These are phyloP conservation scores for Alternaria sp. DNA, from an alignment of 2,329 filamentous ascomycete species.

Conservation along the genomic window DNA sequence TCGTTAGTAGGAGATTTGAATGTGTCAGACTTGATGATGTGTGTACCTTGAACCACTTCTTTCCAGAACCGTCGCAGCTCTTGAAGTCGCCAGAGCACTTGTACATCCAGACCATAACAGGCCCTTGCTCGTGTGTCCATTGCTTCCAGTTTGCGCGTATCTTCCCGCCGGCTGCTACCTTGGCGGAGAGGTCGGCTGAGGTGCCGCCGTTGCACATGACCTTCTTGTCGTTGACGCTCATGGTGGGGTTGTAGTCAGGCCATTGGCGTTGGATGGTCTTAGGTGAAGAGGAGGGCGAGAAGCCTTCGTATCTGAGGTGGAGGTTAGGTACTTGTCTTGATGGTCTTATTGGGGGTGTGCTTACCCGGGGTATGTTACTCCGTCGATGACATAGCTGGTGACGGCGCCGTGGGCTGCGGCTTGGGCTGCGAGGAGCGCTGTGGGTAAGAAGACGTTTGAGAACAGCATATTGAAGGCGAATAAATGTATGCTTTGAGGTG, in stretches of 20 bases:
- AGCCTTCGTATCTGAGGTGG: slow-evolving; percentile 59
- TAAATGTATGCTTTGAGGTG: slow-evolving; percentile 1
- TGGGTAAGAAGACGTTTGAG: slow-evolving; percentile 43
- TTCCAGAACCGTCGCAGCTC: slow-evolving; percentile 59
- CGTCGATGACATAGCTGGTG: slow-evolving; percentile 45
- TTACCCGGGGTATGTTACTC: slow-evolving; percentile 41
- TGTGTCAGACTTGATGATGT: slow-evolving; percentile 31
- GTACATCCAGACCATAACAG: slow-evolving; percentile 63
- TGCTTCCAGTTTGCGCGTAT: slow-evolving; percentile 62
- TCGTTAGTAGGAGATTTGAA: background rate
- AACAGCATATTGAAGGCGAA: slow-evolving; percentile 44
- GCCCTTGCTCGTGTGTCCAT: slow-evolving; percentile 65
- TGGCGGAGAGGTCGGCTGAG: slow-evolving; percentile 51
- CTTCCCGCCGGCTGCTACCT: slow-evolving; percentile 57
- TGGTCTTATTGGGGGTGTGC: too few relatives aligned
- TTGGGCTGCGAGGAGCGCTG: slow-evolving; percentile 37
- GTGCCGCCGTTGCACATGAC: slow-evolving; percentile 63
- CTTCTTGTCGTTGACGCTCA: slow-evolving; percentile 56
- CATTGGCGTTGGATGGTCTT: slow-evolving; percentile 65
- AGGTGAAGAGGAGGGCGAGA: slow-evolving; percentile 56
- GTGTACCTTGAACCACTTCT: slow-evolving; percentile 63
- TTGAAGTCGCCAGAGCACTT: slow-evolving; percentile 58
- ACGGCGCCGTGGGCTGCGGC: slow-evolving; percentile 46
- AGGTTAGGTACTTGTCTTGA: slow-evolving; percentile 37
- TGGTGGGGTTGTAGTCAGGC: slow-evolving; percentile 63